Percentiles rank a stretch among this genome's conserved stretches.
phyloP scores from a whole-genome alignment of 345 rosid species.

The Raphanus sativus region DNA sequence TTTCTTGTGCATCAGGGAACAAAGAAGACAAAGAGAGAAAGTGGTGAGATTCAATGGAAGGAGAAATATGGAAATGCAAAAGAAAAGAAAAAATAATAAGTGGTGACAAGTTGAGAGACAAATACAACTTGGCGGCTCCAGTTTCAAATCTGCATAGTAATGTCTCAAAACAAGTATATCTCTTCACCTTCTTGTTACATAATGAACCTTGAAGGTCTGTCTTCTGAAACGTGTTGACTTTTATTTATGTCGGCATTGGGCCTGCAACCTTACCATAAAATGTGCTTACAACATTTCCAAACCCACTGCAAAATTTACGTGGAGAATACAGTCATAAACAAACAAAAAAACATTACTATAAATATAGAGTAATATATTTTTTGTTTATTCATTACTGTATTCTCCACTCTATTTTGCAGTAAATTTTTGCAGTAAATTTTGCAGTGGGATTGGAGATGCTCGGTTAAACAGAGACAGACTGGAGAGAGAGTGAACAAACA shows the following conservation, averaged over 20 bases:
- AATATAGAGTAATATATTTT: too few species aligned
- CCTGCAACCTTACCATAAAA: background rate
- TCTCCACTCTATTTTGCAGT: too few species aligned
- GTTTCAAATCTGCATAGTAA: background rate
- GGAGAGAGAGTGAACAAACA: background rate
- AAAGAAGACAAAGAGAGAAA: slow-evolving; percentile 18
- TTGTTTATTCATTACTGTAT: too few species aligned
- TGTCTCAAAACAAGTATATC: background rate
- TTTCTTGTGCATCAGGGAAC: slow-evolving; percentile 22
- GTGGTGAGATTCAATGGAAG: slow-evolving; percentile 35
- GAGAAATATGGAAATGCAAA: background rate
- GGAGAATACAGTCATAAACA: too few species aligned
- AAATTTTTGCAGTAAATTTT: too few species aligned
- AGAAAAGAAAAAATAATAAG: background rate
- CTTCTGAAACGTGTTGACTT: slow-evolving; percentile 3
- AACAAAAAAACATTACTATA: too few species aligned
- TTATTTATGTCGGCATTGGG: background rate
- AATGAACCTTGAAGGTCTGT: background rate
- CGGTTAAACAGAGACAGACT: background rate
- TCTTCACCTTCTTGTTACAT: background rate
- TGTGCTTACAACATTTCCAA: background rate
- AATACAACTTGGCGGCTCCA: background rate
- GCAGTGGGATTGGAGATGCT: too few species aligned
- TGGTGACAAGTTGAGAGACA: slow-evolving; percentile 4
- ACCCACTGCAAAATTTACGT: too few species aligned